Evolutionary conservation across 1,284 basidiomycete genomes (phyloP), one percentile per base, ranked within the genome.

Genomic region (Schizopora paradoxa): DNA sequence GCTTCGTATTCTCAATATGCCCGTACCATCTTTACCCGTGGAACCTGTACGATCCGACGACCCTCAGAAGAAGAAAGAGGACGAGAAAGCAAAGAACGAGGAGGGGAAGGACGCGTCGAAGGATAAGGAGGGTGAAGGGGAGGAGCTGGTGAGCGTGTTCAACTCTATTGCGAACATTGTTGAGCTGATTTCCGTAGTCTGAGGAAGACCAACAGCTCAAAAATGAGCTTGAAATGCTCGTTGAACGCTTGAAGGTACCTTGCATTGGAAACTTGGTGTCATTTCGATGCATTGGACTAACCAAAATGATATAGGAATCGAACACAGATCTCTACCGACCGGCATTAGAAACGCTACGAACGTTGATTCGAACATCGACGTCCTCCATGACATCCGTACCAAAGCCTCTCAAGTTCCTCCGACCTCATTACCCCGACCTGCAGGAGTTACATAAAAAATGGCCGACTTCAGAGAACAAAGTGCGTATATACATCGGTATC

Each of bases 311-410:
- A 35, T 58, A 97, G 93, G 96, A 99, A 81, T 63, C 85, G 48
- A 82, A 98, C 61, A 85, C 81, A 0, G 71, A 74, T 18, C 76
- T 99, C 31, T 90, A 99, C 66, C 75, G 85, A 19, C 87, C 95
- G 22, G 93, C 95, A 14, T 76, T 99, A 25, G 96, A 99, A 69
- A 92, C 91, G 2, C 74, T 99, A 13, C 80, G 95, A 47, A 95
- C 89, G 18, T 73, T 99, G 31, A 99, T 99, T 59, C 76, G 92
- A 59, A 98, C 96, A 3, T 94, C 93, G 18, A 99, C 96, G 3
- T 95, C 91, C 16, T 98, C 93, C 5, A 98, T 99, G 95, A 99
- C 96, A n/a, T 95, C 91, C 11, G 96, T 99, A 10, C 96, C 96
- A 2, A 99, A 99, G 72, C 96, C 96, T 27, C 79, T 99, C 53